Percentiles rank a stretch among this genome's conserved stretches.
phyloP scores from a whole-genome alignment of 2,329 filamentous ascomycete species.

The Periconia digitata region DNA sequence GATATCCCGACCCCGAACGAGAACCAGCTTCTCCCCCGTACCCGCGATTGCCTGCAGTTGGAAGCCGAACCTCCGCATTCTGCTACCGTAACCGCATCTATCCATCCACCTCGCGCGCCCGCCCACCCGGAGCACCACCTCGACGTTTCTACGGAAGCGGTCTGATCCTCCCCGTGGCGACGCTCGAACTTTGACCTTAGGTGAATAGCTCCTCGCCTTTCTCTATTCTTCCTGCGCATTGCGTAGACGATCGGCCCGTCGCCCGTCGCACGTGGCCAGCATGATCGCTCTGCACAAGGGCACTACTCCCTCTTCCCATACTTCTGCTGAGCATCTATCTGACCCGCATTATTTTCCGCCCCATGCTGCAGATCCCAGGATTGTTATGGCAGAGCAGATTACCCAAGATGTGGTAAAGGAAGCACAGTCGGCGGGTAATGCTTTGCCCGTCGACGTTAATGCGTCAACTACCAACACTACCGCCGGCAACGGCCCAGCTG shows the following conservation, averaged over 20 bases:
- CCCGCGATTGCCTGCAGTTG: constrained; percentile 15
- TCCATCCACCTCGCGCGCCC: constrained; percentile 21
- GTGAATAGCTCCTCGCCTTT: constrained; percentile 36
- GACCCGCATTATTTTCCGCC: constrained; percentile 32
- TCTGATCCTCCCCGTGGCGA: constrained; percentile 42
- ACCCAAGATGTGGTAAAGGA: constrained; percentile 72
- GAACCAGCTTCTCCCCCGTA: constrained; percentile 20
- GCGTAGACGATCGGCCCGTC: constrained; percentile 22
- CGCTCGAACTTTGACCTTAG: constrained; percentile 42
- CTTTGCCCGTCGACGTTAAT: constrained; percentile 66
- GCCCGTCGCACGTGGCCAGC: constrained; percentile 6
- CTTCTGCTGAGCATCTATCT: constrained; percentile 32
- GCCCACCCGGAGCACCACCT: constrained; percentile 32
- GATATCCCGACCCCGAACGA: constrained; percentile 21
- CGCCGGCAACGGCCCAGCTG: constrained; percentile 53
- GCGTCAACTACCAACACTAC: constrained; percentile 59
- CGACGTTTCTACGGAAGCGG: constrained; percentile 45
- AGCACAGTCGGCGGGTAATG: constrained; percentile 66
- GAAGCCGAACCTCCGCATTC: constrained; percentile 32
- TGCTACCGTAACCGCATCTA: neutral
- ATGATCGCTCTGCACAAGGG: constrained; percentile 12
- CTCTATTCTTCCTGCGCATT: constrained; percentile 15
- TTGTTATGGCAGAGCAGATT: constrained; percentile 74
- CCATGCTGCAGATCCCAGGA: constrained; percentile 49
- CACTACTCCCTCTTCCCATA: constrained; percentile 16